Evolutionary conservation across 148 eudicot species (phyloP).

Genomic region (Chenopodium formosanum): DNA sequence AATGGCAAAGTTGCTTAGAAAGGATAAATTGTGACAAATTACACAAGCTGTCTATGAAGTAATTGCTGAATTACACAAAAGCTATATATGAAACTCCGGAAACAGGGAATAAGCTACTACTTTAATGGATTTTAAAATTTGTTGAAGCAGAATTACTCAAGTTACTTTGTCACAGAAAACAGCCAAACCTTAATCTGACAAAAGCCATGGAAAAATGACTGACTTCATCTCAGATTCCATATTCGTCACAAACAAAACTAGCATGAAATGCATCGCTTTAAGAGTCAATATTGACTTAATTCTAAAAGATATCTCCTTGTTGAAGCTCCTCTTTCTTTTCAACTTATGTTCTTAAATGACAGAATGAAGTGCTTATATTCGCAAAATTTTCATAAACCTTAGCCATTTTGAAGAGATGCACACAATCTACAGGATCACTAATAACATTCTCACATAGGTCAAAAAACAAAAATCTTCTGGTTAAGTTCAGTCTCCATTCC

Average conservation of each 20-base stretch:
- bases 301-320: background rate
- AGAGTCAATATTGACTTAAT: background rate
- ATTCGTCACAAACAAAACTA: background rate
- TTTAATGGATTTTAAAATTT: background rate
- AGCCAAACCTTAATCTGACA: background rate
- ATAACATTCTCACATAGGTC: background rate
- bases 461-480: background rate
- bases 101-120: background rate
- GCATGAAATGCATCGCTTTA: background rate
- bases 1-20: constrained; percentile 8
- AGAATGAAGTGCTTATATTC: too few species aligned
- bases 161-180: background rate
- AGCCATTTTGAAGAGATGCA: background rate
- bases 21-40: background rate
- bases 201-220: background rate
- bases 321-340: background rate
- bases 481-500: background rate
- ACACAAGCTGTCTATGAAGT: background rate
- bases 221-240: background rate
- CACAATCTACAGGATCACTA: background rate
- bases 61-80: background rate
- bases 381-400: too few species aligned
- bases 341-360: background rate
- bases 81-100: background rate
- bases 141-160: background rate